A percentile compares a stretch with the other conserved stretches of the same genome.
phyloP scores from a whole-genome alignment of 1,284 basidiomycete species.

The Cryptococcus neoformans region DNA sequence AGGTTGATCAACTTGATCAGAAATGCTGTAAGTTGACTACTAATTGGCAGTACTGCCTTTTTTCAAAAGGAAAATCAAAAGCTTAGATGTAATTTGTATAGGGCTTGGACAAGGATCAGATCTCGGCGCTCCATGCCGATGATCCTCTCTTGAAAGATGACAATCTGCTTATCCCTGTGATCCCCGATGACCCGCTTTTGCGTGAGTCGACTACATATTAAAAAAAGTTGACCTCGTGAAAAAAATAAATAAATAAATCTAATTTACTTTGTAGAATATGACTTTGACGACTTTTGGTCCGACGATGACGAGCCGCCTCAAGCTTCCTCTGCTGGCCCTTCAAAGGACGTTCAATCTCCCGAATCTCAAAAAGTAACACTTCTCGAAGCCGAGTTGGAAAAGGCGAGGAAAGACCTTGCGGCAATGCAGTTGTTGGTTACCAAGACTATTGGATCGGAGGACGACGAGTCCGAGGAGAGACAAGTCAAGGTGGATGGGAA shows the following conservation, averaged over 20 bases:
- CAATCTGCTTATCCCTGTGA: slow-evolving; percentile 68
- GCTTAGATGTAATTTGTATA: not conserved
- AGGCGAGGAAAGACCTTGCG: slow-evolving; percentile 28
- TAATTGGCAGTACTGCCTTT: not conserved
- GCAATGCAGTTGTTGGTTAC: slow-evolving; percentile 32
- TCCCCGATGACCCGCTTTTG: slow-evolving; percentile 83
- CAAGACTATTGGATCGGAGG: slow-evolving; percentile 25
- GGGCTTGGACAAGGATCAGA: slow-evolving; percentile 37
- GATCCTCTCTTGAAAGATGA: slow-evolving; percentile 69
- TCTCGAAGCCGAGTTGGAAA: slow-evolving; percentile 35
- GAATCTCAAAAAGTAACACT: slow-evolving; percentile 26
- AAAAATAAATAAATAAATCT: not conserved
- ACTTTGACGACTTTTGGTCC: slow-evolving; percentile 66
- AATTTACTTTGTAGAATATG: slow-evolving; percentile 53
- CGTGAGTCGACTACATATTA: slow-evolving; percentile 56
- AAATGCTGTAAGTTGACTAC: slow-evolving; percentile 55
- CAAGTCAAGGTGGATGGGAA: slow-evolving; percentile 29
- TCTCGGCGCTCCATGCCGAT: slow-evolving; percentile 55
- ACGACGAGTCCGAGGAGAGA: slow-evolving; percentile 7
- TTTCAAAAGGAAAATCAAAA: not conserved
- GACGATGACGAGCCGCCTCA: slow-evolving; percentile 49
- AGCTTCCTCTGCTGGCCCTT: slow-evolving; percentile 4
- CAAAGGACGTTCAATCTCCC: not conserved
- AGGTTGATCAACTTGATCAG: slow-evolving; percentile 84
- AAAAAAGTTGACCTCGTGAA: not conserved